Percentiles rank a stretch among this genome's conserved stretches.
These are phyloP conservation scores for Saturnispora sekii DNA, from an alignment of 805 yeast species.

Conservation along the genomic window DNA sequence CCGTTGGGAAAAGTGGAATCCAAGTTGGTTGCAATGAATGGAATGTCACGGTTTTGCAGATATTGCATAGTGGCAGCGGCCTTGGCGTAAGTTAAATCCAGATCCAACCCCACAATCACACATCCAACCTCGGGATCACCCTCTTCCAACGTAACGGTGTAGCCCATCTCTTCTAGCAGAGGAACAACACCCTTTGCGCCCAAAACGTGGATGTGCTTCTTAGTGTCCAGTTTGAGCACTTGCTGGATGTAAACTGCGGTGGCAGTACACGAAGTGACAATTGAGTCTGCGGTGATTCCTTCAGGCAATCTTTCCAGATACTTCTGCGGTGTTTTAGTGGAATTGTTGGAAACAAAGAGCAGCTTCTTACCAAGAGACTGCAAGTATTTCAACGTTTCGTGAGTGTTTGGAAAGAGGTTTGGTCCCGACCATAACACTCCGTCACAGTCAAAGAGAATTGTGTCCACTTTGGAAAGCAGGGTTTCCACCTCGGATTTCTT, in stretches of 20 bases:
- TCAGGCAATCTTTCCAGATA: slow-evolving; percentile 67
- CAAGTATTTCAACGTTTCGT: slow-evolving; percentile 63
- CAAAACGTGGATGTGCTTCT: slow-evolving; percentile 76
- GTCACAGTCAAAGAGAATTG: slow-evolving; percentile 91
- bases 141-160: slow-evolving; percentile 59
- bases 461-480: slow-evolving; percentile 62
- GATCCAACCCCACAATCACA: slow-evolving; percentile 82
- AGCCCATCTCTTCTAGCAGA: slow-evolving; percentile 70
- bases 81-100: slow-evolving; percentile 69
- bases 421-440: slow-evolving; percentile 95
- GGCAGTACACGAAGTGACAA: slow-evolving; percentile 89
- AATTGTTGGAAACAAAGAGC: slow-evolving; percentile 90
- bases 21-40: slow-evolving; percentile 86
- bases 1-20: slow-evolving; percentile 92
- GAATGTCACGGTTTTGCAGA: slow-evolving; percentile 50
- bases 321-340: slow-evolving; percentile 76
- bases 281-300: slow-evolving; percentile 44
- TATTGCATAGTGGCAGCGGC: slow-evolving; percentile 77
- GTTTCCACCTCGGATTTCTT: slow-evolving; percentile 38
- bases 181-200: slow-evolving; percentile 83
- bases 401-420: slow-evolving; percentile 65
- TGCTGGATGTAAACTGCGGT: slow-evolving; percentile 77
- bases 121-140: slow-evolving; percentile 73
- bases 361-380: slow-evolving; percentile 49
- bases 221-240: slow-evolving; percentile 59